Evolutionary conservation across 1,284 basidiomycete genomes (phyloP), one percentile per base, ranked within the genome.

Genomic region (Apiotrichum gracile): DNA sequence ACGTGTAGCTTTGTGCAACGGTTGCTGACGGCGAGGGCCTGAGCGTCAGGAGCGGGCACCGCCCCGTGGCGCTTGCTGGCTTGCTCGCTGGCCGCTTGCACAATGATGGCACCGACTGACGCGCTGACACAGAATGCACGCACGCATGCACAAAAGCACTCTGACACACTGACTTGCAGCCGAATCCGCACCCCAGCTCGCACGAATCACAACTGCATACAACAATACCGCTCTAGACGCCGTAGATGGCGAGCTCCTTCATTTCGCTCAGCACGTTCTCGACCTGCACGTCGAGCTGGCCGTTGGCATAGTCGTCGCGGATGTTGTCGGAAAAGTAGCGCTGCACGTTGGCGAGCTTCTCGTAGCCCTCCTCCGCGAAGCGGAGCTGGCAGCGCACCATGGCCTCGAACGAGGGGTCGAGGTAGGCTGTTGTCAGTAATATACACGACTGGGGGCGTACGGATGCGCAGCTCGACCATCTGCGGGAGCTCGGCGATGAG

Each of bases 321-420:
- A 96, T 90, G 58, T 79, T 85, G 43, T 96, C 91, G 4, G 83
- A 80, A 68, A 97, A 96, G 76, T 93, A 98, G 60, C 92, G 79
- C 74, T 99, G 96, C 5, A 98, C 96, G 42, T 91, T 87, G 41
- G 92, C 89, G 51, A 98, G 81, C 77, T 96, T 97, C 78, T 98
- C 93, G 72, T 99, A 99, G 0, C 91, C 96, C 66, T 97, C 93
- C 72, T 97, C 89, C 1, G 93, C 91, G 68, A 97, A 97, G 67
- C 92, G 91, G 69, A 89, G 84, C 73, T 99, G 94, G 82, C 96
- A 90, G 39, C 96, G 83, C 64, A 97, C 90, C 94, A 98, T 97
- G 31, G 94, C 90, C 75, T 99, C 96, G 72, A 99, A 97, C 62
- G 88, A 92, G 1, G 96, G 96, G 73, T 98, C 94, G 58, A 98